Evolutionary conservation across 495 filamentous ascomycete genomes (phyloP).

Genomic region (Ascobolus immersus): DNA sequence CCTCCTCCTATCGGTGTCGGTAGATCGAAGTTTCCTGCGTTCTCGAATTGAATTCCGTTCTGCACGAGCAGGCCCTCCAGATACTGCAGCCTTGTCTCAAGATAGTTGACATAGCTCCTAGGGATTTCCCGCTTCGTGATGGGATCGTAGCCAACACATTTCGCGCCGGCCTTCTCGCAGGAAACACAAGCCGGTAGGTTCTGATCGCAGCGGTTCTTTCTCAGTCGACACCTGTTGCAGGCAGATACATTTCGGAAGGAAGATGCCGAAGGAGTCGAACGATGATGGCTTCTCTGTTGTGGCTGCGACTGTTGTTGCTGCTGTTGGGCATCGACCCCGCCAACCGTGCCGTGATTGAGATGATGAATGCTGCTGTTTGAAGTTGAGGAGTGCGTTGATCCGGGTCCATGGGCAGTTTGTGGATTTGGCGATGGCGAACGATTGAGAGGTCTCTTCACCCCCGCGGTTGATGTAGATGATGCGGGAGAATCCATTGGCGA

Average conservation of each 20-base stretch:
- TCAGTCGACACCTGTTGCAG: conserved; percentile 72
- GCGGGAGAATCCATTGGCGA: too few species aligned
- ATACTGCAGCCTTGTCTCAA: conserved; percentile 62
- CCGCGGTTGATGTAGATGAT: too few species aligned
- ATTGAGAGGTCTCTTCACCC: too few species aligned
- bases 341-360: too few species aligned
- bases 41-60: conserved; percentile 44
- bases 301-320: conserved; percentile 12
- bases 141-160: conserved; percentile 84
- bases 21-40: conserved; percentile 52
- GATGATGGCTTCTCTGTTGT: too few species aligned
- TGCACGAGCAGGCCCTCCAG: conserved; percentile 52
- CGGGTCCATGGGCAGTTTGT: too few species aligned
- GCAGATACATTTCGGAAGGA: conserved; percentile 84
- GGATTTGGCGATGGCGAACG: too few species aligned
- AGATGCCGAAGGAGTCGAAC: too few species aligned
- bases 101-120: conserved; percentile 77
- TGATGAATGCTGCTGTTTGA: too few species aligned
- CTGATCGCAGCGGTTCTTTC: conserved; percentile 91
- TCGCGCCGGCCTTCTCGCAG: conserved; percentile 70
- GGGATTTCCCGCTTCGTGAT: conserved; percentile 89
- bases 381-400: too few species aligned
- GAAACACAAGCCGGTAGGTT: conserved; percentile 65
- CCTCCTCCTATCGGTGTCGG: conserved; percentile 30
- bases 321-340: too few species aligned